Conservation (phyloP, 208 protist species). For the Trichomonas vaginalis region DNA sequence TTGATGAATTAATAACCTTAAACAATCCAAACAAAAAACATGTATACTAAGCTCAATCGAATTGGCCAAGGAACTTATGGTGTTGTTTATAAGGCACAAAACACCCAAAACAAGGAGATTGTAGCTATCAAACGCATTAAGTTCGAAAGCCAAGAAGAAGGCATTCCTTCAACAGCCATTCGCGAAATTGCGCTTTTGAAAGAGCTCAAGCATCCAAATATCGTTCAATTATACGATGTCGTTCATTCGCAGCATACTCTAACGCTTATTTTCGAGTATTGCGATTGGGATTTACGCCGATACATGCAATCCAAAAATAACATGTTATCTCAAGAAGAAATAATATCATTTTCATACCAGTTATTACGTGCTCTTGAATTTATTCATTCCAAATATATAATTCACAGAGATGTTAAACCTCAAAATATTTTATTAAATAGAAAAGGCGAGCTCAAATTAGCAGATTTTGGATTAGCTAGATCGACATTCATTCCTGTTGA, state of each 20-base stretch:
- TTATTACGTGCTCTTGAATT: slow-evolving; percentile 57
- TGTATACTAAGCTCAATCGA: slow-evolving; percentile 62
- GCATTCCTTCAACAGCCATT: slow-evolving; percentile 83
- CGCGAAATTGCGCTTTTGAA: slow-evolving; percentile 89
- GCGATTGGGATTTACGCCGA: neutral
- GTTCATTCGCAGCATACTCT: neutral
- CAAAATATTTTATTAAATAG: slow-evolving; percentile 63
- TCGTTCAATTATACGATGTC: slow-evolving; percentile 51
- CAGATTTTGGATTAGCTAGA: slow-evolving; percentile 49
- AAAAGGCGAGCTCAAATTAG: slow-evolving; percentile 59
- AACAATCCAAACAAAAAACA: too few relatives aligned
- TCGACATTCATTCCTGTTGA: slow-evolving; percentile 80
- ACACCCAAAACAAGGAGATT: slow-evolving; percentile 50
- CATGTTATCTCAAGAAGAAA: neutral
- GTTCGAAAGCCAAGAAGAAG: slow-evolving; percentile 80
- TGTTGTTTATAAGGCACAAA: slow-evolving; percentile 78
- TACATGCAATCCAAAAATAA: slow-evolving; percentile 42
- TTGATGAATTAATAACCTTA: too few relatives aligned
- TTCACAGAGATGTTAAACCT: slow-evolving; percentile 67
- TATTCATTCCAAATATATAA: slow-evolving; percentile 56
- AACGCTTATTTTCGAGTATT: slow-evolving; percentile 20
- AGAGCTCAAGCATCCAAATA: slow-evolving; percentile 81
- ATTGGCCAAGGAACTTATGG: slow-evolving; percentile 87
- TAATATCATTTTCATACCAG: slow-evolving; percentile 42
- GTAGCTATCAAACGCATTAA: slow-evolving; percentile 91